Base-by-base conservation (phyloP, 768 basidiomycete genomes). In the Xerocomellus intermedius region DNA sequence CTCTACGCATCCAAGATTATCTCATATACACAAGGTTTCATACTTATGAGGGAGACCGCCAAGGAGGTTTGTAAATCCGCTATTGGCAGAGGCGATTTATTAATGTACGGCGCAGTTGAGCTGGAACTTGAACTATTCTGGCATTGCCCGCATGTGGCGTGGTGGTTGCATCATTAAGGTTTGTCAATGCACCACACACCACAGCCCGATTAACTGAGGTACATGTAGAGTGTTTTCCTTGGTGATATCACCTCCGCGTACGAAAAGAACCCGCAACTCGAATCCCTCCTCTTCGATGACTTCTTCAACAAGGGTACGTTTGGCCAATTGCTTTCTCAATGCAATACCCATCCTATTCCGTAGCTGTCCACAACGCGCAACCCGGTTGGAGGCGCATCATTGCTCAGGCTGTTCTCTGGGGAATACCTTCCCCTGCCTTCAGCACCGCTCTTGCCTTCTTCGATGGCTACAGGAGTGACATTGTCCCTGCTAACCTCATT, bases 141-240 rank as follows among this genome's bases (percentile, higher is more conserved):
- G 94, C 57, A 98, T 99, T 69, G 97, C 97, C 33, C 85, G 81
- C 64, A 99, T 99, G 94, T 99, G 97, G 97, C 93, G 96, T 67
- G 97, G 97, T 62, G 97, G 97, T 62, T 98, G 96, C 74, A 99
- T 99, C 75, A 98, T 99, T 82, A 96, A 96, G 83, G 89, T 84
- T 42, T 45, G 65, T 52, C 41, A 1, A 19, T 21, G 33, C 21
- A 47, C 42, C 37, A 50, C 57, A 47, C 64, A 68, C 13, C n/a
- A 48, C 35, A 38, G 14, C 14, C 37, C 21, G 12, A 48, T 50
- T 21, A 21, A 52, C 47, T 64, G 47, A 69, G 30, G 19, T 33
- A 16, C 32, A 22, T 39, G n/a, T 51, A 45, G 87, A 89, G 86
- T 66, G 95, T 98, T 64, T 97, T 98, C 86, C 82, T 98, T 50